A percentile compares a stretch with the other conserved stretches of the same genome.
Evolutionary conservation across 1,139 yeast species (phyloP).

Genomic region (Zygosaccharomyces sapae): DNA sequence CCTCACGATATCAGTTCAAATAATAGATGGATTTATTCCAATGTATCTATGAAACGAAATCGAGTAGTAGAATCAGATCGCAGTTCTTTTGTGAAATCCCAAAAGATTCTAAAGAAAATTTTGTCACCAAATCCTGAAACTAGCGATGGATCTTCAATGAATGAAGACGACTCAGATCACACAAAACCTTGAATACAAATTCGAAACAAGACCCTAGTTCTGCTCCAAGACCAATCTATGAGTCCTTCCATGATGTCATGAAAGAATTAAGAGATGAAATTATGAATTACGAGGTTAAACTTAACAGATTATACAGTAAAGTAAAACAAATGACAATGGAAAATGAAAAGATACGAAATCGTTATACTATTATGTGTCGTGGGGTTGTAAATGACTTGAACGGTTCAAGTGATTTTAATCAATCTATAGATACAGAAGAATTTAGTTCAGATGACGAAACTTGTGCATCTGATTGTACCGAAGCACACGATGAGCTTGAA

Average conservation of each 20-base stretch:
- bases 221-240: not conserved
- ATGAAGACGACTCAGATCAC: too few species aligned
- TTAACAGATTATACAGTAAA: conserved; percentile 21
- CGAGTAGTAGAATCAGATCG: not conserved
- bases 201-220: too few species aligned
- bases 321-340: conserved; percentile 11
- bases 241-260: not conserved
- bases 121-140: not conserved
- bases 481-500: not conserved
- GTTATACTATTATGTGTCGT: conserved; percentile 5
- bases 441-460: not conserved
- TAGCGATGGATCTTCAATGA: not conserved
- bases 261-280: conserved; percentile 17
- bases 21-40: conserved; percentile 9
- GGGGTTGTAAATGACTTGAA: not conserved
- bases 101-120: not conserved
- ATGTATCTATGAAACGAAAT: conserved; percentile 1
- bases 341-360: conserved; percentile 11
- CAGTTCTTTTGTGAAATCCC: not conserved
- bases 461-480: not conserved
- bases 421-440: not conserved
- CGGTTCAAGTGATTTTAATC: not conserved
- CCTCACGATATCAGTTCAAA: conserved; percentile 4
- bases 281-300: conserved; percentile 20
- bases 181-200: too few species aligned